Base-by-base conservation (phyloP, 805 yeast genomes). In the Kodamaea neixiangensis region DNA sequence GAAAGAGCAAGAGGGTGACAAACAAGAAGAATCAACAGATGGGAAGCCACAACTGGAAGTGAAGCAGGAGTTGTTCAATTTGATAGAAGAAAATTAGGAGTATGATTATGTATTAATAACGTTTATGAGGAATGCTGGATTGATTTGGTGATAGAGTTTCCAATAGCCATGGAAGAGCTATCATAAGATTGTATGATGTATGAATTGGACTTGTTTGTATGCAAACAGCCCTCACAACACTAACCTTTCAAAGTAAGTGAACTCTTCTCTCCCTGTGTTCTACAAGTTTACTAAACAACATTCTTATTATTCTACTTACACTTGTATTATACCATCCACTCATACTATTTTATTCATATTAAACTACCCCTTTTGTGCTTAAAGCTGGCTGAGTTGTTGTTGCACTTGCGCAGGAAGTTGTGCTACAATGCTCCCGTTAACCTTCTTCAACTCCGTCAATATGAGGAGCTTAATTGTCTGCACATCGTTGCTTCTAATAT, bases 401-500 rank as follows among this genome's bases (percentile, higher is more conserved):
- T 47, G 49, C 3, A 47, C 29, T 2, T 38, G 44, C 11, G 29
- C 19, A 29, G 44, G 31, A 25, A 47, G 37, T 22, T 45, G 48
- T 14, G 35, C 10, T 15, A 45, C 17, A 37, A 47, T 31, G 5
- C 42, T n/a, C 15, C 22, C 5, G 15, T 61, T 64, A n/a, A 72
- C 62, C 48, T 58, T 59, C 37, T 62, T 65, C 42, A 73, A 55
- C 49, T 62, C 66, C 2, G 60, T 40, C 5, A 65, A 46, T 3
- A 69, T 68, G 3, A 63, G 60, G 17, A 51, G 44, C 49, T 64
- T 67, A 37, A 73, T 69, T 6, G 65, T 53, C 15, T 54, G 59
- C 35, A 56, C 57, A 45, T 73, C 75, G 37, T 68, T 65, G 53
- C 69, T 72, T 48, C 61, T 64, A 10, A 89, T 68, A 19, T 75